Conservation (phyloP, 108 stramenopile species). For the Chaetoceros tenuissimus region DNA sequence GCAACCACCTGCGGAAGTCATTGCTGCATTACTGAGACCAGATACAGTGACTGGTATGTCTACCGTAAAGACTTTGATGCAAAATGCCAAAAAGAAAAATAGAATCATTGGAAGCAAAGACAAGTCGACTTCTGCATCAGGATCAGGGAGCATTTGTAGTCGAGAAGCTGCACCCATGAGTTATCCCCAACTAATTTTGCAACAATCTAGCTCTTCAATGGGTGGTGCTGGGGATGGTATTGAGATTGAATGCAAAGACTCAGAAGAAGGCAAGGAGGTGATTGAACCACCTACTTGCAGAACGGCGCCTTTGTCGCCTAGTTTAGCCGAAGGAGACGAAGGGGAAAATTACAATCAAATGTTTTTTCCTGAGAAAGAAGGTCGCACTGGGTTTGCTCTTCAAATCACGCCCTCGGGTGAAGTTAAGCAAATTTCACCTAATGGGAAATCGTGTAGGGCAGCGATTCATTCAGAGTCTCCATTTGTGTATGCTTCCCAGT, state of each 20-base stretch:
- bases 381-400: not conserved
- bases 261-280: not conserved
- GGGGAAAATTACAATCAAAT: not conserved
- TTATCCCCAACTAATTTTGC: not conserved
- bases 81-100: not conserved
- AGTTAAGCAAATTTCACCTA: not conserved
- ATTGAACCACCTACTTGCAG: not conserved
- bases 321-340: not conserved
- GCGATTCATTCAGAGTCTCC: not conserved
- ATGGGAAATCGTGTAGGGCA: not conserved
- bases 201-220: not conserved
- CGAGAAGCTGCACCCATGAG: not conserved
- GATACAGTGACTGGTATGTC: not conserved
- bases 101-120: not conserved
- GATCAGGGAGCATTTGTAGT: not conserved
- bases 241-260: not conserved
- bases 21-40: constrained; percentile 6
- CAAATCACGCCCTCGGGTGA: not conserved
- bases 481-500: not conserved
- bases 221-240: not conserved
- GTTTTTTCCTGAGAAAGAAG: not conserved
- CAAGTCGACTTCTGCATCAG: not conserved
- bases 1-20: constrained; percentile 20
- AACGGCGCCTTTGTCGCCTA: not conserved
- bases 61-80: not conserved